These are phyloP conservation scores for Thecamonas trahens DNA, from an alignment of 78 protist species.

Conservation along the genomic window DNA sequence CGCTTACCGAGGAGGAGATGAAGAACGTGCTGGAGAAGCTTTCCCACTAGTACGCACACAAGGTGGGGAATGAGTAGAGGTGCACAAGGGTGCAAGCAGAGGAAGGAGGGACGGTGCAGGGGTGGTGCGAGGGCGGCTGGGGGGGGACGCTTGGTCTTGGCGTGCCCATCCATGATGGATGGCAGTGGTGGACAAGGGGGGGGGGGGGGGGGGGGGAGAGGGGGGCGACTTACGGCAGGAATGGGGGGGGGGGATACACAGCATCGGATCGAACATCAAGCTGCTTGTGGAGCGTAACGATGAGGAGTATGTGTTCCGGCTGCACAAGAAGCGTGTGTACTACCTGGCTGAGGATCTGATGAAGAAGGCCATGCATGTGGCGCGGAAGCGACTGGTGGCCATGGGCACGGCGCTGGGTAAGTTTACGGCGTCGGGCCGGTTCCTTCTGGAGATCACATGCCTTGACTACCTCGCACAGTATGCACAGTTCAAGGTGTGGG, in stretches of 20 bases:
- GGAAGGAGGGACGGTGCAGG: no score
- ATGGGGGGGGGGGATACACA: background rate
- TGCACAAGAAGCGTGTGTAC: conserved; percentile 92
- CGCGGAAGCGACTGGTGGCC: conserved; percentile 63
- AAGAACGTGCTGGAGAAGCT: conserved; percentile 92
- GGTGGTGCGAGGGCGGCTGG: background rate
- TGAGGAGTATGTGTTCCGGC: conserved; percentile 90
- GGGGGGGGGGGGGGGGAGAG: background rate
- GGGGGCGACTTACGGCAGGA: background rate
- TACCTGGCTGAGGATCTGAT: conserved; percentile 57
- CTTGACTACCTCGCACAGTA: conserved; percentile 92
- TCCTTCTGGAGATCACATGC: conserved; percentile 91
- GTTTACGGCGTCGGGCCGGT: conserved; percentile 89
- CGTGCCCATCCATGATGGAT: no score
- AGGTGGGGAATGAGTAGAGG: no score
- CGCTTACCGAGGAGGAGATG: conserved; percentile 95
- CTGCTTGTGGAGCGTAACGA: conserved; percentile 89
- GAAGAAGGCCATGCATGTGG: conserved; percentile 42
- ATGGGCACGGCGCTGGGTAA: conserved; percentile 96
- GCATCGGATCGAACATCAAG: conserved; percentile 92
- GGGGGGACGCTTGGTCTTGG: background rate
- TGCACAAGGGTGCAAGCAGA: no score
- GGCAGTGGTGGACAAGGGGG: no score
- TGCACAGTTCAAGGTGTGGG: conserved; percentile 93
- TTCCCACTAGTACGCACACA: conserved; percentile 66